A percentile compares a stretch with the other conserved stretches of the same genome.
phyloP scores from a whole-genome alignment of 495 filamentous ascomycete species.

The Rusavskia elegans region DNA sequence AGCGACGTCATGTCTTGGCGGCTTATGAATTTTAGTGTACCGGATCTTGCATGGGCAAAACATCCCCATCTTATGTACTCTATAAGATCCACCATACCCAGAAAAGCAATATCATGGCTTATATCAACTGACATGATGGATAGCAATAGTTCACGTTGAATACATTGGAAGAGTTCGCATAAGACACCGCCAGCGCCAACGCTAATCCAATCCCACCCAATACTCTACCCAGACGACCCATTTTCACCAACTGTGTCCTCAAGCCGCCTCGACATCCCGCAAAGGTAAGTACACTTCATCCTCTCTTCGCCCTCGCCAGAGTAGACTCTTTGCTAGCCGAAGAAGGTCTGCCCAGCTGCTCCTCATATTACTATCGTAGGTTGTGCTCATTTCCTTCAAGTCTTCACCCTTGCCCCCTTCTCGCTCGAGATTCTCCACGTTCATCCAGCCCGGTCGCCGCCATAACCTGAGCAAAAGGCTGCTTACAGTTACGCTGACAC shows the following conservation, averaged over 20 bases:
- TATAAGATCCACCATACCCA: no score
- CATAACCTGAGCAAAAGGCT: slow-evolving; percentile 76
- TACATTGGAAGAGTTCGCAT: no score
- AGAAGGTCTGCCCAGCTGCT: background rate
- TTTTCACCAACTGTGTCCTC: background rate
- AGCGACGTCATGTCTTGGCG: no score
- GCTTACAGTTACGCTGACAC: slow-evolving; percentile 77
- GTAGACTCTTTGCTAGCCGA: background rate
- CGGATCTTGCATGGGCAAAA: no score
- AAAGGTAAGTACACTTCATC: slow-evolving; percentile 13
- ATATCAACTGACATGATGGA: no score
- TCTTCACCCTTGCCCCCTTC: slow-evolving; percentile 1
- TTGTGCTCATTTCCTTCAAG: slow-evolving; percentile 11
- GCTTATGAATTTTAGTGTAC: no score
- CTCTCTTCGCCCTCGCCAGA: background rate
- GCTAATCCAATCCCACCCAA: background rate
- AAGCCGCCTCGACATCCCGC: slow-evolving; percentile 12
- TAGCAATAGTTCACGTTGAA: no score
- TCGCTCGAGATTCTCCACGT: slow-evolving; percentile 42
- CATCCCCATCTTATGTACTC: no score
- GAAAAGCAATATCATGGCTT: no score
- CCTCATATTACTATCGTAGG: background rate
- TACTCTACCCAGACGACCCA: background rate
- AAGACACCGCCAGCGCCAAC: background rate
- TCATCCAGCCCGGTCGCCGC: slow-evolving; percentile 82